A percentile compares a stretch with the other conserved stretches of the same genome.
Conservation (phyloP, 2,329 filamentous ascomycete genomes). For the Exophiala sp. region DNA sequence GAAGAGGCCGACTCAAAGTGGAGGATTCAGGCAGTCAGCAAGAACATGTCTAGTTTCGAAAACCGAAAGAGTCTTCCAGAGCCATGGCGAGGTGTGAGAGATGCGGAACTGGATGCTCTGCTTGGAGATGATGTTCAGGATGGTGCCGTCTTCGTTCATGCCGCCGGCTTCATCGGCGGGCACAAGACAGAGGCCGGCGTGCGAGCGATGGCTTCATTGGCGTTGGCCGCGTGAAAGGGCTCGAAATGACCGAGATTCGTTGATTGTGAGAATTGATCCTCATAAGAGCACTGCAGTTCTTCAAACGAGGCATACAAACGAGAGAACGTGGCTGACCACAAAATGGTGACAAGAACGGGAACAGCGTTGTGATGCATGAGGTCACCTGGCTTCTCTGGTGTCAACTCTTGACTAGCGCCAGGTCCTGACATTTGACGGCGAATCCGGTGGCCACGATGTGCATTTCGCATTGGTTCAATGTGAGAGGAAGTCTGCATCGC, state of each 20-base stretch:
- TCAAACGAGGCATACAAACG: too few species aligned
- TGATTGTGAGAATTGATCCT: not conserved
- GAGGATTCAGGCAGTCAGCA: conserved; percentile 90
- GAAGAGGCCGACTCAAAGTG: conserved; percentile 73
- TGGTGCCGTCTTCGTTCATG: conserved; percentile 86
- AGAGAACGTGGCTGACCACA: too few species aligned
- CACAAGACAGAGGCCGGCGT: conserved; percentile 89
- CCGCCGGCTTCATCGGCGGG: conserved; percentile 91
- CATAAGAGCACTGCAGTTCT: too few species aligned
- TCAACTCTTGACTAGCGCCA: too few species aligned
- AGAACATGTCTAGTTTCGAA: conserved; percentile 78
- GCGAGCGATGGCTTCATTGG: conserved; percentile 68
- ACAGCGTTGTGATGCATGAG: too few species aligned
- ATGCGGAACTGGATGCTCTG: conserved; percentile 71
- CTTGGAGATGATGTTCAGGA: conserved; percentile 40
- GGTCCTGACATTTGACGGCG: too few species aligned
- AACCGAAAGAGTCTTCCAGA: conserved; percentile 89
- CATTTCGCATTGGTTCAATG: too few species aligned
- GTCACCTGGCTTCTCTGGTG: too few species aligned
- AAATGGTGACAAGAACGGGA: too few species aligned
- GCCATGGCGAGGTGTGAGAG: conserved; percentile 85
- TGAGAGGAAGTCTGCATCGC: too few species aligned
- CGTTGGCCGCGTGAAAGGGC: conserved; percentile 31
- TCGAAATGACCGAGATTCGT: not conserved
- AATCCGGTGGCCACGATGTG: too few species aligned